Percentiles rank a stretch among this genome's conserved stretches.
Evolutionary conservation across 805 yeast genomes (phyloP).

Genomic region (Torulaspora gathmanii): DNA sequence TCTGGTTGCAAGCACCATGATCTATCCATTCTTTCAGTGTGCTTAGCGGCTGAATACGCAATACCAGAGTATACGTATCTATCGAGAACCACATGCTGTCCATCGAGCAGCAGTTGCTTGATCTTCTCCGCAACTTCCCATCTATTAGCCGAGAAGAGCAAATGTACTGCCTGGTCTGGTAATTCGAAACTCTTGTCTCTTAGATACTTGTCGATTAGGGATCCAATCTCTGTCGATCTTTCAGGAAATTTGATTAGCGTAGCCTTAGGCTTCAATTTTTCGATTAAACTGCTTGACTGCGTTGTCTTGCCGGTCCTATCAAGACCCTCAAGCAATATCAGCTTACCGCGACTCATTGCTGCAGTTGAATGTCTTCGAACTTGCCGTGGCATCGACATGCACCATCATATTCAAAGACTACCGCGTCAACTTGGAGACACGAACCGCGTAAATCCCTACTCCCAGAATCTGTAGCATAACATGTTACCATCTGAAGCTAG

Average conservation of each 20-base stretch:
- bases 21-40: conserved; percentile 44
- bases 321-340: conserved; percentile 85
- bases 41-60: conserved; percentile 85
- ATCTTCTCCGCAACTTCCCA: conserved; percentile 74
- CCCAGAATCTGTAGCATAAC: too few relatives aligned
- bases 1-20: conserved; percentile 85
- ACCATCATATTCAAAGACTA: too few relatives aligned
- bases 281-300: conserved; percentile 49
- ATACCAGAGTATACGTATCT: conserved; percentile 90
- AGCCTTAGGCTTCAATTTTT: conserved; percentile 34
- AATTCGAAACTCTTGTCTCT: conserved; percentile 46
- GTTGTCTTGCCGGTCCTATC: conserved; percentile 95
- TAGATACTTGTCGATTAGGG: conserved; percentile 68
- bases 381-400: background rate
- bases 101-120: conserved; percentile 42
- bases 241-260: conserved; percentile 79
- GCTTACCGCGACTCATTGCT: conserved; percentile 50
- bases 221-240: conserved; percentile 76
- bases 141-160: conserved; percentile 85
- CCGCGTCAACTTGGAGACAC: too few relatives aligned
- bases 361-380: background rate
- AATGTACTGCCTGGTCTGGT: conserved; percentile 77
- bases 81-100: conserved; percentile 66
- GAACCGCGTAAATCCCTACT: too few relatives aligned
- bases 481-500: too few relatives aligned